phyloP scores from a whole-genome alignment of 169 alveolate species.

The Plasmodium knowlesi region DNA sequence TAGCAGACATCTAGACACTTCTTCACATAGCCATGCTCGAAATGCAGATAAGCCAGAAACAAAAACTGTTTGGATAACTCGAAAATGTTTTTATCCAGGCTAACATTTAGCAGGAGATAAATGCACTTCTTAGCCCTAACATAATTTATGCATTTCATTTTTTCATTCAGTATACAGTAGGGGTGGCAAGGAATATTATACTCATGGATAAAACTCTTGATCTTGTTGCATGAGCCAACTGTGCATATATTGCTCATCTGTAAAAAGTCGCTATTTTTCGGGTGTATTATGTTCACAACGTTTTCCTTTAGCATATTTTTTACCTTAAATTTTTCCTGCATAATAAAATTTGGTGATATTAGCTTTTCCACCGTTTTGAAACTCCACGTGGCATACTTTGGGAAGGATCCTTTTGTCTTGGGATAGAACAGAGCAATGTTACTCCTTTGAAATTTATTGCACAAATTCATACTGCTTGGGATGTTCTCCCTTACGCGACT shows the following conservation, averaged over 20 bases:
- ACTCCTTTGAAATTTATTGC: background rate
- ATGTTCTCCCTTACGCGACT: background rate
- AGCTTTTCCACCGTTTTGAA: slow-evolving; percentile 45
- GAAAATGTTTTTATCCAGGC: slow-evolving; percentile 37
- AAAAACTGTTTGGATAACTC: slow-evolving; percentile 49
- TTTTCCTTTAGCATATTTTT: slow-evolving; percentile 51
- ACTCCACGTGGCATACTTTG: slow-evolving; percentile 58
- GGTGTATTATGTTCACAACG: slow-evolving; percentile 14
- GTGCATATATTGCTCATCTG: slow-evolving; percentile 33
- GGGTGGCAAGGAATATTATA: slow-evolving; percentile 73
- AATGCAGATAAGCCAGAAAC: slow-evolving; percentile 62
- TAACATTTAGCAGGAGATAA: slow-evolving; percentile 42
- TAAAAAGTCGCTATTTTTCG: slow-evolving; percentile 25
- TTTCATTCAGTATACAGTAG: slow-evolving; percentile 56
- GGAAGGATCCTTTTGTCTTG: slow-evolving; percentile 19
- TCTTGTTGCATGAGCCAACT: slow-evolving; percentile 53
- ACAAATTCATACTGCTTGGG: background rate
- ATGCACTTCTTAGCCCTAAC: slow-evolving; percentile 52
- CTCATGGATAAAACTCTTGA: slow-evolving; percentile 56
- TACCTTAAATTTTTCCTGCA: slow-evolving; percentile 68
- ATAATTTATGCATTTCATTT: slow-evolving; percentile 66
- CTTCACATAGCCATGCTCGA: slow-evolving; percentile 69
- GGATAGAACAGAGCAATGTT: slow-evolving; percentile 52
- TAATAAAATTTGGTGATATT: slow-evolving; percentile 1
- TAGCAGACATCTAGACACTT: slow-evolving; percentile 61